Percentiles rank a stretch among this genome's conserved stretches.
These are phyloP conservation scores for Powellomyces hirtus DNA, from an alignment of 192 early-diverging fungal species.

Conservation along the genomic window DNA sequence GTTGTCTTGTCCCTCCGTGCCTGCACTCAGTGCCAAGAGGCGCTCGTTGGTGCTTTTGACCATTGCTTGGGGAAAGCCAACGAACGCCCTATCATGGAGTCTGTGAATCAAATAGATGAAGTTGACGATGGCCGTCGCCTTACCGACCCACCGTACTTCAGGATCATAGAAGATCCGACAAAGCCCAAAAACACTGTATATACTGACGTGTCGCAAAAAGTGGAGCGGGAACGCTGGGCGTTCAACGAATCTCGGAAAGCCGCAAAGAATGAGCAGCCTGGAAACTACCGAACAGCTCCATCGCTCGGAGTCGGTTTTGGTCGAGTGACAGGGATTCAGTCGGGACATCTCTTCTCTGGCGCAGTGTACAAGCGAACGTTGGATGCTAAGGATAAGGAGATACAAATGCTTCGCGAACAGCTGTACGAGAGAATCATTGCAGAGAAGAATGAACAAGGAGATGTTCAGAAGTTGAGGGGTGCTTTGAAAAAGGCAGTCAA, in stretches of 20 bases:
- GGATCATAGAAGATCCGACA: conserved; percentile 50
- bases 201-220: conserved; percentile 29
- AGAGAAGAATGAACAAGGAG: conserved; percentile 28
- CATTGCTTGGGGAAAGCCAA: conserved; percentile 40
- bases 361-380: conserved; percentile 50
- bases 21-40: conserved; percentile 45
- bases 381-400: conserved; percentile 50
- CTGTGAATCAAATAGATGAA: conserved; percentile 50
- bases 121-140: conserved; percentile 33
- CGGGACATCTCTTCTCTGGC: conserved; percentile 40
- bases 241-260: conserved; percentile 23
- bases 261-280: conserved; percentile 9
- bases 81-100: conserved; percentile 24
- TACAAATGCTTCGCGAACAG: conserved; percentile 42
- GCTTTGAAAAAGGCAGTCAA: conserved; percentile 51
- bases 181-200: conserved; percentile 29
- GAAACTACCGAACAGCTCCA: neutral
- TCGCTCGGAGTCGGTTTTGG: neutral
- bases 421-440: conserved; percentile 35
- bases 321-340: conserved; percentile 7
- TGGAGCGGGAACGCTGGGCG: conserved; percentile 45
- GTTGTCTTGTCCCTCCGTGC: conserved; percentile 39
- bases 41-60: conserved; percentile 46
- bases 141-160: conserved; percentile 44
- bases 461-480: conserved; percentile 44